Evolutionary conservation across 1,284 basidiomycete species (phyloP).

Genomic region (Gymnopus androsaceus): DNA sequence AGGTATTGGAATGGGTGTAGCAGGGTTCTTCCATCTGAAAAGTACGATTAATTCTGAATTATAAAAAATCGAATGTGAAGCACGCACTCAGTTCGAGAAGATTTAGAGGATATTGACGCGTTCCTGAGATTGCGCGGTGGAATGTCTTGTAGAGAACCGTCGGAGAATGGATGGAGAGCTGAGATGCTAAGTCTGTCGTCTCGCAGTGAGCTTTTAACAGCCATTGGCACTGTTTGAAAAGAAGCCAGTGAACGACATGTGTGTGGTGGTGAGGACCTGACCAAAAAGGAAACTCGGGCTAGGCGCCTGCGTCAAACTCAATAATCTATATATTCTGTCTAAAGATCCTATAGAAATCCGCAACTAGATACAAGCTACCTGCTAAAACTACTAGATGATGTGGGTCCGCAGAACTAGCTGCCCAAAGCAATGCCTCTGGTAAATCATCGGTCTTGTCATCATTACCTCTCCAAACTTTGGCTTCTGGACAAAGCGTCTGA

Average conservation of each 20-base stretch:
- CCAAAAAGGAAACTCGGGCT: not conserved
- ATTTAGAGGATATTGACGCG: conserved; percentile 6
- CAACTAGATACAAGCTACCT: conserved; percentile 91
- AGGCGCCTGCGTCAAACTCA: not conserved
- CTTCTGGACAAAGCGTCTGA: conserved; percentile 39
- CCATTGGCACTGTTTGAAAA: not conserved
- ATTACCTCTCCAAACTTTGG: conserved; percentile 46
- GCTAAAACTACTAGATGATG: conserved; percentile 71
- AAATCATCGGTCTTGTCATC: conserved; percentile 26
- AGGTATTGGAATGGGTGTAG: conserved; percentile 11
- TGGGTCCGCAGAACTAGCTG: conserved; percentile 31
- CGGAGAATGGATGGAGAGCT: not conserved
- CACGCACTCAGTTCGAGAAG: not conserved
- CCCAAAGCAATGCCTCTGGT: conserved; percentile 48
- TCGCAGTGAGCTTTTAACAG: not conserved
- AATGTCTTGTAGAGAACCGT: not conserved
- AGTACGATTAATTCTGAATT: not conserved
- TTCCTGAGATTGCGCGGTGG: not conserved
- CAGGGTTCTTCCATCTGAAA: conserved; percentile 9
- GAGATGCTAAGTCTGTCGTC: not conserved
- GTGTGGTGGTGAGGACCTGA: not conserved
- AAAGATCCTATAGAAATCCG: conserved; percentile 74
- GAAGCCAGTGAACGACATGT: not conserved
- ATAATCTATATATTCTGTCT: not conserved
- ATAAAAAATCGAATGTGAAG: not conserved